phyloP scores from a whole-genome alignment of 2,329 filamentous ascomycete species.

The Parafenestella ontariensis region DNA sequence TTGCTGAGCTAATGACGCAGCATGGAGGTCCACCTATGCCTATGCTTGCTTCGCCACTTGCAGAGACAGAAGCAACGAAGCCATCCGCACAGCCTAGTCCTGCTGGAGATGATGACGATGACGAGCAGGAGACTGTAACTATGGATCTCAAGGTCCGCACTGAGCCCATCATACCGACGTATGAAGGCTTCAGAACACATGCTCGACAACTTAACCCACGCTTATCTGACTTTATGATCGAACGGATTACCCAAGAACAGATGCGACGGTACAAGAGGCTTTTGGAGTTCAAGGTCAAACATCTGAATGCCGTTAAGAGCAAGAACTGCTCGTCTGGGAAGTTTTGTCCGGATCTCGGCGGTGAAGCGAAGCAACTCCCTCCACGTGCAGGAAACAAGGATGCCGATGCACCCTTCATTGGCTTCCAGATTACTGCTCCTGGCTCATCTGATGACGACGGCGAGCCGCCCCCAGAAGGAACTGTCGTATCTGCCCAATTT shows the following conservation, averaged over 20 bases:
- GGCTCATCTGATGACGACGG: conserved; percentile 69
- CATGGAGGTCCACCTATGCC: conserved; percentile 66
- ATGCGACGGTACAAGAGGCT: conserved; percentile 79
- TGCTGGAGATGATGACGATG: conserved; percentile 49
- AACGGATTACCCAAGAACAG: conserved; percentile 84
- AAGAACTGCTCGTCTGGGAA: conserved; percentile 66
- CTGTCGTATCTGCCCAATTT: conserved; percentile 76
- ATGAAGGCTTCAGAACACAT: conserved; percentile 78
- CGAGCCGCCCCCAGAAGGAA: conserved; percentile 71
- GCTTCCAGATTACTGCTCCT: conserved; percentile 63
- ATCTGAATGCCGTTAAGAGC: conserved; percentile 66
- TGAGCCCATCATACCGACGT: conserved; percentile 73
- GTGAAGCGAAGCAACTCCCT: conserved; percentile 68
- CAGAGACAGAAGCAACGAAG: conserved; percentile 46
- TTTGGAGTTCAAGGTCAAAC: conserved; percentile 72
- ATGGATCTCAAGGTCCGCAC: conserved; percentile 68
- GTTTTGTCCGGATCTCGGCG: conserved; percentile 72
- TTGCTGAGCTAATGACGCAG: conserved; percentile 63
- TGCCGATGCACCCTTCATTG: conserved; percentile 62
- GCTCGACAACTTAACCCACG: conserved; percentile 76
- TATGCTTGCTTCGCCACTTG: conserved; percentile 58
- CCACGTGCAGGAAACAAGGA: conserved; percentile 66
- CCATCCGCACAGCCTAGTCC: conserved; percentile 41
- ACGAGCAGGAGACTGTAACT: conserved; percentile 63
- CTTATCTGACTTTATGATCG: conserved; percentile 72